Evolutionary conservation across 202 grass and related monocot genomes (phyloP), one percentile per base, ranked within the genome.

Genomic region (Brachypodium distachyon): DNA sequence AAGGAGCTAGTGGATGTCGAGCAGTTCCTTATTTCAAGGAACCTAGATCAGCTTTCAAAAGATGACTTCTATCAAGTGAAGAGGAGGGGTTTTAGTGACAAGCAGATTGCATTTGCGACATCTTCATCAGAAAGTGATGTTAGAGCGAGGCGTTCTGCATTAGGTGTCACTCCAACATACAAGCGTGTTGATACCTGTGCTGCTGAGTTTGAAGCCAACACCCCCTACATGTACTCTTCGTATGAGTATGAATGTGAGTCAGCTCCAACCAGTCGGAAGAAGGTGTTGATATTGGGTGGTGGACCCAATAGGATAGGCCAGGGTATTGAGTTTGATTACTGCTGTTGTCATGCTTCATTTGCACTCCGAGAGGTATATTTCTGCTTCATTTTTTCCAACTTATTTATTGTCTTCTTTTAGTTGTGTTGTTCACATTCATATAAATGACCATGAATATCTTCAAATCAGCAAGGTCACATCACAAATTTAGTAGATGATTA

Each of bases 171-270:
- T 62, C 95, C 95, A 17, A 83, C 89, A 87, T 98, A 95, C 72
- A 98, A 98, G 80, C 92, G 95, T 34, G 95, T 98, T 23, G 95
- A 98, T 81, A 98, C 95, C 51, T 98, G 95, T 86, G 95, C 95
- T 61, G 95, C 95, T 82, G 95, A 98, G 42, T 98, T 98, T 87
- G 95, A 98, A 89, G 95, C 95, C 21, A 91, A 95, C 53, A 98
- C 95, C 34, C 95, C 91, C 18, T 98, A 98, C 77, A 95, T 98
- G 95, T 98, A 98, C 72, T 98, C 95, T 68, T 87, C 89, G 1
- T 98, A 98, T 86, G 95, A 98, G 19, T 88, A 86, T 66, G 96
- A 98, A 88, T 98, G 96, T 3, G 96, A 98, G 65, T 95, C 91
- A 38, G 82, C 70, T 65, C 89, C 96, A 62, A 95, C 96, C 14